Evolutionary conservation across 23 red algal genomes (phyloP).

Genomic region (Gracilaria vermiculophylla): DNA sequence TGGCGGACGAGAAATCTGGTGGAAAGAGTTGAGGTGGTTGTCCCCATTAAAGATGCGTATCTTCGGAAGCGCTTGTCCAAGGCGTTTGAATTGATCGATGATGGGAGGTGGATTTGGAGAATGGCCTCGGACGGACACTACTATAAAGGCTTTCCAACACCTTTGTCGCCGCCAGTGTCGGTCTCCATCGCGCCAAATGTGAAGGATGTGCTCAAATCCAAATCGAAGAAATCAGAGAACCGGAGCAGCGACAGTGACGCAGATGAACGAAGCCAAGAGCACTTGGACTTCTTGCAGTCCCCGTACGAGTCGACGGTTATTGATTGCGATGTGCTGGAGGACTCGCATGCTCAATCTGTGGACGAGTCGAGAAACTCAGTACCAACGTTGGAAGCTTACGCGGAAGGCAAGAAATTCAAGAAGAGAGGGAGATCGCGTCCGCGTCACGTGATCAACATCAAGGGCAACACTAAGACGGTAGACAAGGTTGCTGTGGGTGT

Average conservation of each 20-base stretch:
- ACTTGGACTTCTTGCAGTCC: not conserved
- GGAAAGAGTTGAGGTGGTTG: slow-evolving; percentile 76
- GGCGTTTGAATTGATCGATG: slow-evolving; percentile 68
- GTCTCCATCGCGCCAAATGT: slow-evolving; percentile 18
- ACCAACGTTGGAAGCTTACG: not conserved
- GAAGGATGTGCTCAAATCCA: not conserved
- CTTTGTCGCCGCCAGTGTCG: slow-evolving; percentile 14
- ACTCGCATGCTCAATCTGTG: not conserved
- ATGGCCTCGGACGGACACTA: slow-evolving; percentile 90
- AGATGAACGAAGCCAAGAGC: slow-evolving; percentile 18
- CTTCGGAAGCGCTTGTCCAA: slow-evolving; percentile 75
- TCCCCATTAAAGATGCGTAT: slow-evolving; percentile 78
- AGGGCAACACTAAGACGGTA: slow-evolving; percentile 48
- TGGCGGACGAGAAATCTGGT: slow-evolving; percentile 91
- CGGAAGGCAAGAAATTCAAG: not conserved
- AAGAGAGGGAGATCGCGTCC: slow-evolving; percentile 23
- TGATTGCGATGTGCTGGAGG: not conserved
- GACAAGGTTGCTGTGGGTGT: slow-evolving; percentile 62
- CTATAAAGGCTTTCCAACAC: slow-evolving; percentile 62
- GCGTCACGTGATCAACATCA: slow-evolving; percentile 38
- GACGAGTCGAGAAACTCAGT: not conserved
- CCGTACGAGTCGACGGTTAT: not conserved
- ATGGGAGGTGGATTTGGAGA: slow-evolving; percentile 74
- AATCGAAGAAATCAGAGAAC: slow-evolving; percentile 9
- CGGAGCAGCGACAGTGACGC: slow-evolving; percentile 12